Conservation (phyloP, 73 alveolate species). For the Tetrahymena elliotti region DNA sequence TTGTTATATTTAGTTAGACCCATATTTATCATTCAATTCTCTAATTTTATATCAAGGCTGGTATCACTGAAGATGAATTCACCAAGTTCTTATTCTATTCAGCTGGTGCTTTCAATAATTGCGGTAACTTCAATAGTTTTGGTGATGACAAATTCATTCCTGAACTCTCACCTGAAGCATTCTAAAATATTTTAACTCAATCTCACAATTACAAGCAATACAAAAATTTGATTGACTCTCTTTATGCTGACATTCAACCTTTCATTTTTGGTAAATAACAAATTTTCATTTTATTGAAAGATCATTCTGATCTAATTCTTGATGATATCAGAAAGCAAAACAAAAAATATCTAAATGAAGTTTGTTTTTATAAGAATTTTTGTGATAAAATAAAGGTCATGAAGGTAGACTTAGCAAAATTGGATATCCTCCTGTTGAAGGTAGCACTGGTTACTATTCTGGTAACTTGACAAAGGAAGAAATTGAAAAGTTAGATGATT, state of each 20-base stretch:
- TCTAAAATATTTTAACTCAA: conserved; percentile 11
- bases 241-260: background rate
- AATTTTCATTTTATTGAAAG: background rate
- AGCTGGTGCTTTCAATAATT: conserved; percentile 63
- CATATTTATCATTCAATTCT: background rate
- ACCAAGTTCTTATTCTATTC: conserved; percentile 47
- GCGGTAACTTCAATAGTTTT: conserved; percentile 72
- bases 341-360: too few relatives aligned
- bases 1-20: background rate
- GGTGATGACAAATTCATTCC: conserved; percentile 86
- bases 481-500: conserved; percentile 53
- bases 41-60: conserved; percentile 12
- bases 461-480: conserved; percentile 59
- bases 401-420: conserved; percentile 18
- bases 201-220: background rate
- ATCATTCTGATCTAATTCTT: background rate
- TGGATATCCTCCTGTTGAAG: conserved; percentile 8
- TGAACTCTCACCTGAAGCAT: conserved; percentile 48
- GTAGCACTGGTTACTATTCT: conserved; percentile 60
- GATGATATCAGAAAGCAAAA: conserved; percentile 33
- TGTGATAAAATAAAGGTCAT: conserved; percentile 37
- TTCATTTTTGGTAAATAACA: conserved; percentile 16
- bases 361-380: conserved; percentile 22
- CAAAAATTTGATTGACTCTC: background rate
- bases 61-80: conserved; percentile 53